Conservation (phyloP, 2,329 filamentous ascomycete species). For the Fusarium anguioides region DNA sequence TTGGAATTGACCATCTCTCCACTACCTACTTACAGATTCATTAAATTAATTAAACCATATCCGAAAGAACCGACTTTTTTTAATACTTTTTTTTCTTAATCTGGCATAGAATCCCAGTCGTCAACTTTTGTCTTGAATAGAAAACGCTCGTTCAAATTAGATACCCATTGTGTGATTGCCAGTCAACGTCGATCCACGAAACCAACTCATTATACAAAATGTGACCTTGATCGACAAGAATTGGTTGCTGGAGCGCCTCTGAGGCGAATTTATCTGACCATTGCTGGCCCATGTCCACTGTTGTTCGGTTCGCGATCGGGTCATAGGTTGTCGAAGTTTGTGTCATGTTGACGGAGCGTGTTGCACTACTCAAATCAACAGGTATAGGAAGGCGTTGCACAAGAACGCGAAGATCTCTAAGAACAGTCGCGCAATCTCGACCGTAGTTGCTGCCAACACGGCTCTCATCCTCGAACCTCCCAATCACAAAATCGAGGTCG, state of each 20-base stretch:
- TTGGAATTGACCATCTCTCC: not conserved
- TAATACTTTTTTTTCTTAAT: too few relatives aligned
- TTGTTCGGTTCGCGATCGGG: constrained; percentile 30
- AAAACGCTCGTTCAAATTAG: constrained; percentile 30
- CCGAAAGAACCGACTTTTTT: not conserved
- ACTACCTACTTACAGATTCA: not conserved
- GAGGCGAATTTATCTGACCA: constrained; percentile 36
- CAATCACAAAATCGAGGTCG: constrained; percentile 55
- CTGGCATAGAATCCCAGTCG: not conserved
- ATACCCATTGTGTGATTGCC: constrained; percentile 47
- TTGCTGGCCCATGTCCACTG: constrained; percentile 37
- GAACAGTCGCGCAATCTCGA: constrained; percentile 52
- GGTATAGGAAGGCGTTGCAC: constrained; percentile 50
- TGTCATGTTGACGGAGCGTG: constrained; percentile 5
- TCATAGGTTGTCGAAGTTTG: constrained; percentile 33
- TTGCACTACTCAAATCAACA: constrained; percentile 9
- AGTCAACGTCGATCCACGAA: constrained; percentile 54
- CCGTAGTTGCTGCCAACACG: constrained; percentile 53
- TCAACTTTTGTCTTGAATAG: not conserved
- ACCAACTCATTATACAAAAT: constrained; percentile 52
- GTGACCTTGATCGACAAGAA: constrained; percentile 47
- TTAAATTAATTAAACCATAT: not conserved
- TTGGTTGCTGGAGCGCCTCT: constrained; percentile 39
- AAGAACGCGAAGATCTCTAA: constrained; percentile 53
- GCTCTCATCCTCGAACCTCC: constrained; percentile 55